A percentile compares a stretch with the other conserved stretches of the same genome.
phyloP scores from a whole-genome alignment of 108 stramenopile genomes.

The Parietichytrium sp. region DNA sequence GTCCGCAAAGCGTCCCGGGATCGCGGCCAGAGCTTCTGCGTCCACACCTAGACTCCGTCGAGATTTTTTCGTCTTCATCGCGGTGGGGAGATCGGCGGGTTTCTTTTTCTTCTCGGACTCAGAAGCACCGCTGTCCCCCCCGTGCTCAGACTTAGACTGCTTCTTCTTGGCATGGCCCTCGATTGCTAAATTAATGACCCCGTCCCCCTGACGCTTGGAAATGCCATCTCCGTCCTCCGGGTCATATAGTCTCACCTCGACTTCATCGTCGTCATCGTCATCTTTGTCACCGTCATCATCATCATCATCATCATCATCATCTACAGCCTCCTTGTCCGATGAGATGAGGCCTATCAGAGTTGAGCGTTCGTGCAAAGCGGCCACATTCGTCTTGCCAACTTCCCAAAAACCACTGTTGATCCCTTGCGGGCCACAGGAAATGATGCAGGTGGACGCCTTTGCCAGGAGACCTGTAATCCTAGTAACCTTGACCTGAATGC shows the following conservation, averaged over 20 bases:
- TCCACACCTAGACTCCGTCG: neutral
- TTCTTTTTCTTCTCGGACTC: too few species aligned
- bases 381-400: constrained; percentile 15
- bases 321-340: too few species aligned
- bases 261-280: too few species aligned
- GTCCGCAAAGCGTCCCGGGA: neutral
- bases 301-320: too few species aligned
- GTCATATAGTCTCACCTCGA: too few species aligned
- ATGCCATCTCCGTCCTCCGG: too few species aligned
- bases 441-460: neutral
- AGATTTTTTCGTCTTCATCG: neutral
- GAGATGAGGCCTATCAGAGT: neutral
- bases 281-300: too few species aligned
- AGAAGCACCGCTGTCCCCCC: neutral
- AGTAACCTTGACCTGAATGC: neutral
- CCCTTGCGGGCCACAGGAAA: constrained; percentile 29
- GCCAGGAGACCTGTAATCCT: neutral
- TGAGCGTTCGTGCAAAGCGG: neutral
- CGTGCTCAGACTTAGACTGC: neutral
- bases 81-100: too few species aligned
- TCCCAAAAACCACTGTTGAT: constrained; percentile 3
- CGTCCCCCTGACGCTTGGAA: too few species aligned
- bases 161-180: too few species aligned
- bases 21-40: neutral
- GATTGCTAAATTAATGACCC: too few species aligned